A percentile compares a stretch with the other conserved stretches of the same genome.
phyloP scores from a whole-genome alignment of 2,329 filamentous ascomycete genomes.

The Nemania sp. region DNA sequence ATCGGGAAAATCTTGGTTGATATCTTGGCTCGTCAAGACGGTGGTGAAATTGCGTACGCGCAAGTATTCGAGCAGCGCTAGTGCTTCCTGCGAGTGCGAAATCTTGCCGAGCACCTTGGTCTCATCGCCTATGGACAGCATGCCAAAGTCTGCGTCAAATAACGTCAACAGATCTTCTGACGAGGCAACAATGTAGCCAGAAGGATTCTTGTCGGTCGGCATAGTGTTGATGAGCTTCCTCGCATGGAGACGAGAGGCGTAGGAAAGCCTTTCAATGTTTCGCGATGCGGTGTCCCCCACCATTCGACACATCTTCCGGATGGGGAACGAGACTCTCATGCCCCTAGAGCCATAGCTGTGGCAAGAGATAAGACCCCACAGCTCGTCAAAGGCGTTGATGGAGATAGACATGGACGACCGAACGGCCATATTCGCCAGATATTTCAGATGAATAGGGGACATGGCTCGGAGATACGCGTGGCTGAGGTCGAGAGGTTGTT shows the following conservation, averaged over 20 bases:
- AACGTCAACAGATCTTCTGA: conserved; percentile 82
- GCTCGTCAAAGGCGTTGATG: conserved; percentile 79
- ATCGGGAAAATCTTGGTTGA: conserved; percentile 77
- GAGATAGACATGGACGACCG: conserved; percentile 95
- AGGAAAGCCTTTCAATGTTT: conserved; percentile 86
- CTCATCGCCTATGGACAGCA: conserved; percentile 83
- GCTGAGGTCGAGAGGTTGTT: conserved; percentile 77
- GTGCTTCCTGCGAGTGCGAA: conserved; percentile 77
- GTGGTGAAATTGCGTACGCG: conserved; percentile 74
- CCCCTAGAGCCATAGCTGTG: conserved; percentile 77
- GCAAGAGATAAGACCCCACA: conserved; percentile 88
- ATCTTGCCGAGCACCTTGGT: conserved; percentile 81
- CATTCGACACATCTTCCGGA: conserved; percentile 87
- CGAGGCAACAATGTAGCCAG: conserved; percentile 87
- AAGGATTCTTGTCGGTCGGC: conserved; percentile 78
- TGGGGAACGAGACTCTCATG: conserved; percentile 90
- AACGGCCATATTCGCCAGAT: conserved; percentile 84
- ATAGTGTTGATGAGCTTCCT: conserved; percentile 87
- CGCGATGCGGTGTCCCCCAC: conserved; percentile 83
- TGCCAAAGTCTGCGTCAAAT: conserved; percentile 85
- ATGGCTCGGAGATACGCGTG: conserved; percentile 85
- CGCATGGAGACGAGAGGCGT: conserved; percentile 81
- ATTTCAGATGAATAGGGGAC: conserved; percentile 88
- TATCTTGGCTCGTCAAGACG: conserved; percentile 77
- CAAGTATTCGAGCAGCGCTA: conserved; percentile 84